Conservation (phyloP, 2,329 filamentous ascomycete species). For the Trichoderma simmonsii region DNA sequence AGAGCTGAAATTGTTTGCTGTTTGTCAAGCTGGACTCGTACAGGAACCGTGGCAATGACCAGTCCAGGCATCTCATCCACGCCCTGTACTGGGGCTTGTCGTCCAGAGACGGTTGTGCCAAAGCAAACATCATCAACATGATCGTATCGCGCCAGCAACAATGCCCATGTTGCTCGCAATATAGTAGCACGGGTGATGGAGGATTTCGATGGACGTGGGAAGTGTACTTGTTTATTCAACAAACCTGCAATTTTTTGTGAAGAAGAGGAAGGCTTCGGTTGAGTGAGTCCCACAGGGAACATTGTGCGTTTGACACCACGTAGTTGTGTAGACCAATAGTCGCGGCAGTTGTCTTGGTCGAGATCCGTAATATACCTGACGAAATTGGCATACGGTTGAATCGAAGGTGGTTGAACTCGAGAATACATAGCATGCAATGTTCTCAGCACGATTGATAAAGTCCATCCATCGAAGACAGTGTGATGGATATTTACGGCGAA, state of each 20-base stretch:
- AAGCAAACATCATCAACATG: constrained; percentile 25
- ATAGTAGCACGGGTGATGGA: constrained; percentile 20
- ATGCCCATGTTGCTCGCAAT: constrained; percentile 8
- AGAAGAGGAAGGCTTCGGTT: background rate
- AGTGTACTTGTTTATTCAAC: background rate
- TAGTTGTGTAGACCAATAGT: constrained; percentile 21
- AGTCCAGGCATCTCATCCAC: constrained; percentile 24
- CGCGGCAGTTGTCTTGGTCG: background rate
- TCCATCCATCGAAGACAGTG: constrained; percentile 3
- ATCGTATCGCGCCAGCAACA: constrained; percentile 35
- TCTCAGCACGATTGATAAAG: background rate
- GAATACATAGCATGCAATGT: background rate
- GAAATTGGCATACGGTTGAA: background rate
- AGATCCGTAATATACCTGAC: constrained; percentile 6
- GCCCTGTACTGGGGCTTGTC: constrained; percentile 22
- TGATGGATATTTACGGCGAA: constrained; percentile 8
- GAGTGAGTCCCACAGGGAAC: background rate
- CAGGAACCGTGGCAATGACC: constrained; percentile 24
- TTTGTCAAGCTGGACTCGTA: background rate
- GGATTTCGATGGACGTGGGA: background rate
- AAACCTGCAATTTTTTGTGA: background rate
- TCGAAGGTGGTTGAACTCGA: background rate
- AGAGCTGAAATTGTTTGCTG: background rate
- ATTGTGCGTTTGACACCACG: constrained; percentile 1
- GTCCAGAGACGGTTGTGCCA: constrained; percentile 24